These are phyloP conservation scores for Neckera pumila DNA, from an alignment of 225 moss, liverwort and hornwort genomes.

Conservation along the genomic window DNA sequence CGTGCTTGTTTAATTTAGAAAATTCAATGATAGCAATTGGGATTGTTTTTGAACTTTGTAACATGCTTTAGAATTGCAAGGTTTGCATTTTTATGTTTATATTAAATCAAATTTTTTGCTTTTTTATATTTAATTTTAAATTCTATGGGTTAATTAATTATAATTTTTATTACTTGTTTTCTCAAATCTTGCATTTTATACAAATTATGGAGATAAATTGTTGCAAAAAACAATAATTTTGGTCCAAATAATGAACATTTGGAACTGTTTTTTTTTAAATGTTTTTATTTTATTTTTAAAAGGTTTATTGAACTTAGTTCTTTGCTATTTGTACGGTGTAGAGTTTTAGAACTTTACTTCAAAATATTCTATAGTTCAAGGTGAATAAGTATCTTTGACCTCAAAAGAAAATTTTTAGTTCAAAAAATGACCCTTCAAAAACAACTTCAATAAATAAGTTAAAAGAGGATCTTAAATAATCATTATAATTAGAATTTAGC, in stretches of 20 bases:
- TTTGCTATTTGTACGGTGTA: not conserved
- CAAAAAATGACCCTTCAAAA: not conserved
- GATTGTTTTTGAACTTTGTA: no score
- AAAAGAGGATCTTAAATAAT: not conserved
- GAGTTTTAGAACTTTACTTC: not conserved
- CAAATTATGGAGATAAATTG: not conserved
- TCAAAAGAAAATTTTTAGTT: not conserved
- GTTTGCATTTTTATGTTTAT: not conserved
- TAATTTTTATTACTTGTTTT: not conserved
- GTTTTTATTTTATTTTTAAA: no score
- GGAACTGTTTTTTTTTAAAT: no score
- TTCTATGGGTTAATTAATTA: accelerated
- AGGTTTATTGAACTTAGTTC: not conserved
- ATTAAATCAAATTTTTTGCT: accelerated
- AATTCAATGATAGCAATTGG: not conserved
- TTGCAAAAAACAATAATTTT: not conserved
- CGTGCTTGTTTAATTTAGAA: not conserved
- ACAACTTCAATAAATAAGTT: not conserved
- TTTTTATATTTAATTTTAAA: no score
- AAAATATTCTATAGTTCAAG: not conserved
- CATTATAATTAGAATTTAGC: not conserved
- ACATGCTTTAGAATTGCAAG: not conserved
- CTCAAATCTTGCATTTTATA: not conserved
- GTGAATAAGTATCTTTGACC: no score
- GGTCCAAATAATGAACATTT: not conserved